A percentile compares a stretch with the other conserved stretches of the same genome.
phyloP scores from a whole-genome alignment of 257 asterid genomes.

The Anisodus tanguticus region DNA sequence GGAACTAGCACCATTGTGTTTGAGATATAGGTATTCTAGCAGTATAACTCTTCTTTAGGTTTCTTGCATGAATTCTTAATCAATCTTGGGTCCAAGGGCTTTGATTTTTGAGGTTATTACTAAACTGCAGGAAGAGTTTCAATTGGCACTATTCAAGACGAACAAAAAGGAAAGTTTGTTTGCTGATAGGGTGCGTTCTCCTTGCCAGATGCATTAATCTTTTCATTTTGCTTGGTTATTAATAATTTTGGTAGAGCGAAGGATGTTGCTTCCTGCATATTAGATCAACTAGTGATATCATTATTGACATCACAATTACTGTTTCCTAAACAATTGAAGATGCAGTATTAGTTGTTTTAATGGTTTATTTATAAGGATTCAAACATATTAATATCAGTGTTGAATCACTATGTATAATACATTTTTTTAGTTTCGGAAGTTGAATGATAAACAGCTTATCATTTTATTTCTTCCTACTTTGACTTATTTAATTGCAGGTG shows the following conservation, averaged over 20 bases:
- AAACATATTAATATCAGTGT: not conserved
- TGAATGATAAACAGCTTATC: not conserved
- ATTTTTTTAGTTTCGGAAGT: not conserved
- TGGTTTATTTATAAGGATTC: conserved; percentile 1
- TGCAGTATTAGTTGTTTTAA: conserved; percentile 12
- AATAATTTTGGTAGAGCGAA: not conserved
- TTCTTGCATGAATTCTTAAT: not conserved
- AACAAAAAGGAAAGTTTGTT: conserved; percentile 78
- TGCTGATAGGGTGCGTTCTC: conserved; percentile 83
- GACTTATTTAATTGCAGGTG: conserved; percentile 49
- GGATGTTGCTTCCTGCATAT: not conserved
- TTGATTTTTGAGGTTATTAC: conserved; percentile 13
- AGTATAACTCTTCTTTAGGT: not conserved
- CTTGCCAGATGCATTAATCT: conserved; percentile 34
- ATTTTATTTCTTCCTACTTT: not conserved
- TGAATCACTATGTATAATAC: not conserved
- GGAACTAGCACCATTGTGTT: conserved; percentile 1
- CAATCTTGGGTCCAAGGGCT: not conserved
- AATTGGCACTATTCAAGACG: conserved; percentile 81
- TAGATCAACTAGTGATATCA: not conserved
- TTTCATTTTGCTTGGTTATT: conserved; percentile 42
- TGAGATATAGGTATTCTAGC: conserved; percentile 26
- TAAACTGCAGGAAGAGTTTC: conserved; percentile 82
- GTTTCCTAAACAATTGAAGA: not conserved
- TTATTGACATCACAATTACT: not conserved